Conservation (phyloP, 192 early-diverging fungal genomes). For the Backusella parvicylindrica region DNA sequence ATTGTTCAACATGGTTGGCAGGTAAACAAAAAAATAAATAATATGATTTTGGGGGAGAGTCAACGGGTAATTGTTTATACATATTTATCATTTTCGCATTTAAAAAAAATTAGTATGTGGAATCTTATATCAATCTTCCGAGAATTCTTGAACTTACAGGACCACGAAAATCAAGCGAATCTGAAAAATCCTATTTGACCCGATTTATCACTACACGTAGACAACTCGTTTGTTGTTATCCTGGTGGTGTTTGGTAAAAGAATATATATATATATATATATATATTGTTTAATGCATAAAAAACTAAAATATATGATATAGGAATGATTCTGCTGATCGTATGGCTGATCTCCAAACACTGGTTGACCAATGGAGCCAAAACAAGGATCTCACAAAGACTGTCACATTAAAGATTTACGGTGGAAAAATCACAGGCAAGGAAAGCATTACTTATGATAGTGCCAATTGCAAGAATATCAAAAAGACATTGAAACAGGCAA, state of each 20-base stretch:
- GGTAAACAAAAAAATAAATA: slow-evolving; percentile 2
- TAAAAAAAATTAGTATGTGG: slow-evolving; percentile 20
- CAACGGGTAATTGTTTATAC: background rate
- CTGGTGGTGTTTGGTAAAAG: slow-evolving; percentile 24
- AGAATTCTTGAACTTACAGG: slow-evolving; percentile 32
- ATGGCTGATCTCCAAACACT: slow-evolving; percentile 27
- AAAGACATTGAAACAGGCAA: background rate
- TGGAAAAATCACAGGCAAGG: slow-evolving; percentile 29
- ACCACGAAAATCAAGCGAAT: slow-evolving; percentile 15
- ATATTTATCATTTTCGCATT: background rate
- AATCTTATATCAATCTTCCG: slow-evolving; percentile 31
- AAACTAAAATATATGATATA: background rate
- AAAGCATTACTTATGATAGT: slow-evolving; percentile 20
- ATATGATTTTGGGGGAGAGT: background rate
- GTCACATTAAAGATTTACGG: slow-evolving; percentile 18
- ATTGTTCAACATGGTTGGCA: slow-evolving; percentile 41
- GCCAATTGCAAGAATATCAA: slow-evolving; percentile 5
- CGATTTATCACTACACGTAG: slow-evolving; percentile 31
- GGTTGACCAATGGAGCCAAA: slow-evolving; percentile 19
- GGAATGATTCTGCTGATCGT: slow-evolving; percentile 31
- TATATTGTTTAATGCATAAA: background rate
- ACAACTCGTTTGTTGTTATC: slow-evolving; percentile 32
- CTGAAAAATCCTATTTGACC: slow-evolving; percentile 25
- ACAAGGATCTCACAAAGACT: slow-evolving; percentile 22
- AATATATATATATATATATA: too few relatives aligned